phyloP scores from a whole-genome alignment of 495 filamentous ascomycete species.

The Penicillium egyptiacum region DNA sequence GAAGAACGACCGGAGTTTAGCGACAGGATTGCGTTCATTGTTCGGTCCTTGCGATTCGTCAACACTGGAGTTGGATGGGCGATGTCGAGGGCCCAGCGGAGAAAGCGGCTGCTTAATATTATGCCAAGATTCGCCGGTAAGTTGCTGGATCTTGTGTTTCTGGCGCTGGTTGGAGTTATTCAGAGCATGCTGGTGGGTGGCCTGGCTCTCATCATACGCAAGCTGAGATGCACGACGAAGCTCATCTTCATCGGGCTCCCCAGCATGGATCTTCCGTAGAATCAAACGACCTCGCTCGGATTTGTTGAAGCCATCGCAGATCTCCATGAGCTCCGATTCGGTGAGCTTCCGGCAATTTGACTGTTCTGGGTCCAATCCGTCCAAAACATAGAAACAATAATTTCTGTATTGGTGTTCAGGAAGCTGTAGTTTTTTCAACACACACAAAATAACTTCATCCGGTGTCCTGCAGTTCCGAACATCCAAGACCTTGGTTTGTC shows the following conservation, averaged over 20 bases:
- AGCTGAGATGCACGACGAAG: slow-evolving; percentile 79
- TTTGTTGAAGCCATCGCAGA: slow-evolving; percentile 59
- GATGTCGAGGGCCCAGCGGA: slow-evolving; percentile 64
- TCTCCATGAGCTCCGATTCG: slow-evolving; percentile 82
- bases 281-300: slow-evolving; percentile 89
- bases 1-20: slow-evolving; percentile 74
- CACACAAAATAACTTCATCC: slow-evolving; percentile 85
- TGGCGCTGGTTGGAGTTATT: slow-evolving; percentile 64
- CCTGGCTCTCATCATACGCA: slow-evolving; percentile 76
- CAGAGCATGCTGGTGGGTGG: slow-evolving; percentile 63
- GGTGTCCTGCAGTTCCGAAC: slow-evolving; percentile 84
- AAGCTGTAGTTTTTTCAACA: slow-evolving; percentile 76
- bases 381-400: slow-evolving; percentile 80
- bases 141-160: slow-evolving; percentile 74
- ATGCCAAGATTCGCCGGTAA: slow-evolving; percentile 81
- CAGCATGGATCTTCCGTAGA: slow-evolving; percentile 80
- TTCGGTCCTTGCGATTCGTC: slow-evolving; percentile 42
- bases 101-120: slow-evolving; percentile 81
- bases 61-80: slow-evolving; percentile 57
- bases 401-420: slow-evolving; percentile 75
- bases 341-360: slow-evolving; percentile 72
- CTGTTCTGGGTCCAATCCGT: slow-evolving; percentile 78
- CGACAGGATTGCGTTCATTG: slow-evolving; percentile 48
- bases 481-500: slow-evolving; percentile 87
- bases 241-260: slow-evolving; percentile 79